Conservation (phyloP, 805 yeast genomes). For the Sugiyamaella smithiae region DNA sequence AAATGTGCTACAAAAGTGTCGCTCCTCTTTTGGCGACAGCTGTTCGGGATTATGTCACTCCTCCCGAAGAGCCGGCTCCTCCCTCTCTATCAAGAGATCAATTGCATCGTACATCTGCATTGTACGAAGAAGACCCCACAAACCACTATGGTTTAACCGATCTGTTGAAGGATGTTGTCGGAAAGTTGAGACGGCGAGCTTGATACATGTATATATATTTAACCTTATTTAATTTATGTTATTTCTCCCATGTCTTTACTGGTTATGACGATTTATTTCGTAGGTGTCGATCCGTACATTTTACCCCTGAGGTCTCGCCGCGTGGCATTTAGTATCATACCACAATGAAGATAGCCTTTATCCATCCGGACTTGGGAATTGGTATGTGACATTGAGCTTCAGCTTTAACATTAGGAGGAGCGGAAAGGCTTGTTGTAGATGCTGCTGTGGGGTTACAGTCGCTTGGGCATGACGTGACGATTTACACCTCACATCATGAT, state of each 20-base stretch:
- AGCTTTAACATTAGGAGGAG: constrained; percentile 54
- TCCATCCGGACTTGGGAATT: constrained; percentile 95
- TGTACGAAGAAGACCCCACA: constrained; percentile 25
- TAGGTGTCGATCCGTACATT: background rate
- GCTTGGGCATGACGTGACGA: constrained; percentile 56
- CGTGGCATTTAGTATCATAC: background rate
- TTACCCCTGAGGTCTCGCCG: constrained; percentile 6
- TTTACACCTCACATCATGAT: constrained; percentile 92
- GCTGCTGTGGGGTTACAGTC: constrained; percentile 85
- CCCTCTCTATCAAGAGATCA: background rate
- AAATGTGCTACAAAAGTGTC: constrained; percentile 38
- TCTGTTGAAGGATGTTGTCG: constrained; percentile 23
- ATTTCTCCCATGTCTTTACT: background rate
- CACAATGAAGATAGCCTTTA: constrained; percentile 64
- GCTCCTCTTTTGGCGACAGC: constrained; percentile 22
- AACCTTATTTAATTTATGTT: background rate
- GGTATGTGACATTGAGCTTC: constrained; percentile 41
- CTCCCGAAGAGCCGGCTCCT: background rate
- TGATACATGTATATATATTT: background rate
- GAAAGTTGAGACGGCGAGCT: background rate
- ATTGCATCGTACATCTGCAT: constrained; percentile 2
- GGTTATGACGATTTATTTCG: too few species aligned
- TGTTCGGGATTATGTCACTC: constrained; percentile 5
- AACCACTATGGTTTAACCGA: constrained; percentile 33
- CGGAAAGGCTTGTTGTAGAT: constrained; percentile 95